Base-by-base conservation (phyloP, 1,284 basidiomycete genomes). In the Ustilago xerochloae region DNA sequence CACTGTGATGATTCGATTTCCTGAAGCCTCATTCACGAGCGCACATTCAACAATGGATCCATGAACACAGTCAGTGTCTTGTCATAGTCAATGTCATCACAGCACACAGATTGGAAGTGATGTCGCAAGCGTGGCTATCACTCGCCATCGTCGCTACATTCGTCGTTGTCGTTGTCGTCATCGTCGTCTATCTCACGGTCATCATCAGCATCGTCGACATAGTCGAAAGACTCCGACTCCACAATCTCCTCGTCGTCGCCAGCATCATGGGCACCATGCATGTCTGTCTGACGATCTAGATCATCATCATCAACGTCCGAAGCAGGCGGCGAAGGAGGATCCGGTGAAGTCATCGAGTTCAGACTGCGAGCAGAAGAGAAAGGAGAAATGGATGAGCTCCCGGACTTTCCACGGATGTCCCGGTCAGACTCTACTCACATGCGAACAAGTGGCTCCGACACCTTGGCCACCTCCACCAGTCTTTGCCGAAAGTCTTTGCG, bases 361-460 rank as follows among this genome's bases (percentile, higher is more conserved):
- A 74, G 36, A 1, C 65, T 74, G 53, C 18, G 20, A 38, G 4
- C 20, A 32, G 15, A 22, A 38, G 12, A 35, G 2, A 26, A 20
- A 39, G 16, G 26, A 29, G 22, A 6, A 24, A 10, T 24, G 15
- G 9, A 28, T 47, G 13, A 32, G 45, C 24, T 29, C 20, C 30
- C 28, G 20, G 29, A 32, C 4, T 35, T 22, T 10, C 30, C 18
- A 32, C 30, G 46, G n/a, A 9, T 6, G 18, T 20, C n/a, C 6
- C 15, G 18, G 32, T 9, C n/a, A n/a, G n/a, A n/a, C n/a, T n/a
- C n/a, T 13, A 85, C 90, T 79, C 70, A 94, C 93, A 91, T 90
- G 80, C 92, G 91, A 10, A 95, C 91, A 63, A 96, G 90, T 0
- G 93, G 93, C 61, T 87, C 86, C 83, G 91, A 86, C 1, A 91